Percentiles rank a stretch among this genome's conserved stretches.
Evolutionary conservation across 257 asterid species (phyloP).

Genomic region (Primulina huaijiensis): DNA sequence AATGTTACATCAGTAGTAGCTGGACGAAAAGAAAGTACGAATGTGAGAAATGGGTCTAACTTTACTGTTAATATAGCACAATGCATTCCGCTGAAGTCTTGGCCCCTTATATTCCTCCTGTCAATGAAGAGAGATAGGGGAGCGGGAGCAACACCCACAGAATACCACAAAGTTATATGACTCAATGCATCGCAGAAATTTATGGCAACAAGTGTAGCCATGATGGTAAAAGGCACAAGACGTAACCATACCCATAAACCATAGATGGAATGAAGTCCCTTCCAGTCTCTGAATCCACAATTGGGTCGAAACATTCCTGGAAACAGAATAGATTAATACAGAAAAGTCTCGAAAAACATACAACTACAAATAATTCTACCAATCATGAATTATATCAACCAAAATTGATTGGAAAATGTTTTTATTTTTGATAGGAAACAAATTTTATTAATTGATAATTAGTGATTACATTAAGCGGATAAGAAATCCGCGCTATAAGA

Average conservation of each 20-base stretch:
- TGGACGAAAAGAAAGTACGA: background rate
- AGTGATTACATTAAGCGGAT: too few relatives aligned
- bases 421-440: too few relatives aligned
- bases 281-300: constrained; percentile 90
- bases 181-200: constrained; percentile 14
- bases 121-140: constrained; percentile 5
- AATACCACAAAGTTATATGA: constrained; percentile 3
- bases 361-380: background rate
- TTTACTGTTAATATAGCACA: constrained; percentile 88
- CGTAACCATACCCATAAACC: constrained; percentile 79
- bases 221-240: constrained; percentile 18
- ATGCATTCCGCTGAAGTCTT: constrained; percentile 93
- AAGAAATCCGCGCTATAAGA: too few relatives aligned
- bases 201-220: constrained; percentile 13
- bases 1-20: background rate
- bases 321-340: constrained; percentile 8
- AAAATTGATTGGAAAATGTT: constrained; percentile 8
- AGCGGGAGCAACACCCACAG: constrained; percentile 8
- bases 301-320: constrained; percentile 94
- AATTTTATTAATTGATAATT: too few relatives aligned
- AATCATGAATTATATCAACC: constrained; percentile 1
- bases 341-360: background rate
- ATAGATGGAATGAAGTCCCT: constrained; percentile 95
- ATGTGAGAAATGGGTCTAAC: constrained; percentile 38
- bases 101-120: constrained; percentile 97